Conservation (phyloP, 2,329 filamentous ascomycete species). For the Exophiala oligosperma region DNA sequence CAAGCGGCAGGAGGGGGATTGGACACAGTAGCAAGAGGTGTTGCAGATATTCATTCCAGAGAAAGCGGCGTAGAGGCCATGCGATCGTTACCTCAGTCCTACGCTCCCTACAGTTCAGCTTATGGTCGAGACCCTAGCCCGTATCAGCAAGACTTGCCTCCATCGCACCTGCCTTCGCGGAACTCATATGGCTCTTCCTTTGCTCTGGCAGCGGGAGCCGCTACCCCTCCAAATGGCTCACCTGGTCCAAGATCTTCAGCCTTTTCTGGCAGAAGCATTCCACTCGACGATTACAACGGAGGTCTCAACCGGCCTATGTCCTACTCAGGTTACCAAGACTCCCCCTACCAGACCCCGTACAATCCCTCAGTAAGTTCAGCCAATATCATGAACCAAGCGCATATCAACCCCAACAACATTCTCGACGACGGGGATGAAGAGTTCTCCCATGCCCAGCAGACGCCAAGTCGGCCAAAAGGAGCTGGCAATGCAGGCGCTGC, state of each 20-base stretch:
- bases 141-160: conserved; percentile 11
- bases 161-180: conserved; percentile 16
- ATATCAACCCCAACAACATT: conserved; percentile 71
- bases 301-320: conserved; percentile 33
- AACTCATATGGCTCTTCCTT: conserved; percentile 25
- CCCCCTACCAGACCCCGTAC: conserved; percentile 65
- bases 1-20: conserved; percentile 14
- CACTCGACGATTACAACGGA: conserved; percentile 43
- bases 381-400: conserved; percentile 43
- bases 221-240: conserved; percentile 31
- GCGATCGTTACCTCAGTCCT: conserved; percentile 17
- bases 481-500: conserved; percentile 36
- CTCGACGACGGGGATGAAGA: conserved; percentile 88
- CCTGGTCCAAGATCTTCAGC: conserved; percentile 27
- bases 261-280: conserved; percentile 52
- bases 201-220: conserved; percentile 28
- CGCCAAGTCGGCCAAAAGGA: conserved; percentile 56
- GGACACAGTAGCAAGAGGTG: conserved; percentile 10
- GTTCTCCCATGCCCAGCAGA: conserved; percentile 57
- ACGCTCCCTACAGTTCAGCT: conserved; percentile 16
- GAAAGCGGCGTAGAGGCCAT: conserved; percentile 18
- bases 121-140: conserved; percentile 4
- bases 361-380: conserved; percentile 55
- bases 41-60: conserved; percentile 12
- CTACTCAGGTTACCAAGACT: conserved; percentile 53